Evolutionary conservation across 352 stramenopile genomes (phyloP), one percentile per base, ranked within the genome.

Genomic region (Phytophthora nicotianae): DNA sequence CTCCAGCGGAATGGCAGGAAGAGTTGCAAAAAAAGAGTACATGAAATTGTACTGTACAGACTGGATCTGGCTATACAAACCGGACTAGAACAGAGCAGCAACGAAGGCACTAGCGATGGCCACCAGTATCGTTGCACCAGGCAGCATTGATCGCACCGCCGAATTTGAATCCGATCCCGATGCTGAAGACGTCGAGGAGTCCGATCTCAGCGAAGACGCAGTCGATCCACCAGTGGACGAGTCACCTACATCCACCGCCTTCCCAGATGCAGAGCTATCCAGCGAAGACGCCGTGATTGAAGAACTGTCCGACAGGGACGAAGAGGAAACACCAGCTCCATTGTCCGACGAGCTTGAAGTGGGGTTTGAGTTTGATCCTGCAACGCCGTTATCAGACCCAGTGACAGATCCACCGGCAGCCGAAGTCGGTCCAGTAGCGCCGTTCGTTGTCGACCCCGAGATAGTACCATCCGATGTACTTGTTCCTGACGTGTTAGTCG

Each of bases 221-320:
- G 40, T 67, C 13, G 57, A 62, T 3, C 45, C 63, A 16, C 50
- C 23, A 1, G 45, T 26, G 21, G 50, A 54, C 26, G 63, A 63
- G 13, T 62, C 50, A 50, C 57, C 57, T 47, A 67, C 63, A 51
- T 63, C 45, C 35, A 57, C 46, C 9, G 52, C 58, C 20, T 37
- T 65, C 4, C 43, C 42, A 4, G 50, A 62, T 2, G 40, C 29
- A 3, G 62, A 61, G 21, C 50, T 50, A 10, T 14, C 49, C 21
- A 58, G 17, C 3, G 55, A 55, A 5, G 48, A 32, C 17, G 35
- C 26, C 6, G 60, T 50, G 11, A 32, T 50, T n/a, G 59, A 45
- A 7, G 33, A 70, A 23, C 45, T 63, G 16, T 5, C 21, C n/a
- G 19, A n/a, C 26, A 58, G 5, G 5, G 62, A 55, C 0, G 41